Evolutionary conservation across 164 flowering plant genomes (phyloP).

Genomic region (Dillenia turbinata): DNA sequence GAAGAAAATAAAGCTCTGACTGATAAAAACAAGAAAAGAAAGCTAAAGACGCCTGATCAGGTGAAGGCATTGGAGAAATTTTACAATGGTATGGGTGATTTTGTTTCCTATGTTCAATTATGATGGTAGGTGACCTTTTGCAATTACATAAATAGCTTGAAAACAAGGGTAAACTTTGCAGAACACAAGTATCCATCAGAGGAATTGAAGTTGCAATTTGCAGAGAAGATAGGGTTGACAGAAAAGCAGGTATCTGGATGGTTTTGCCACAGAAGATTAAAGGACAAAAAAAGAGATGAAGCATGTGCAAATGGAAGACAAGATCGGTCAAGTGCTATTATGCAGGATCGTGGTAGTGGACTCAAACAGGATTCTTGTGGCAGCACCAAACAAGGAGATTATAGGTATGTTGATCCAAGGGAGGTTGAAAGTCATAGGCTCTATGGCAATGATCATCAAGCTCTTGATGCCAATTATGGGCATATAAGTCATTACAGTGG

Average conservation of each 20-base stretch:
- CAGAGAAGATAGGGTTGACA: slow-evolving; percentile 63
- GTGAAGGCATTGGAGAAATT: slow-evolving; percentile 67
- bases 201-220: slow-evolving; percentile 53
- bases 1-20: slow-evolving; percentile 46
- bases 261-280: slow-evolving; percentile 95
- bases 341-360: slow-evolving; percentile 83
- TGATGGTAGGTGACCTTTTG: not conserved
- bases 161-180: slow-evolving; percentile 20
- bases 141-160: slow-evolving; percentile 1
- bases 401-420: slow-evolving; percentile 44
- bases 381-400: slow-evolving; percentile 77
- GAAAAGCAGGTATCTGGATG: slow-evolving; percentile 93
- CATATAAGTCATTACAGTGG: slow-evolving; percentile 23
- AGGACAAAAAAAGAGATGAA: slow-evolving; percentile 74
- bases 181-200: slow-evolving; percentile 89
- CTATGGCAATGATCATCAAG: slow-evolving; percentile 28
- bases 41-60: slow-evolving; percentile 72
- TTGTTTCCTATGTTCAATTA: slow-evolving; percentile 3
- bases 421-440: slow-evolving; percentile 81
- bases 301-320: slow-evolving; percentile 46
- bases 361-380: slow-evolving; percentile 90
- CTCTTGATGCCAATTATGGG: slow-evolving; percentile 30
- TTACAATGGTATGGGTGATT: slow-evolving; percentile 54
- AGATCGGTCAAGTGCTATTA: slow-evolving; percentile 72
- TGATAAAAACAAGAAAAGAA: slow-evolving; percentile 64